phyloP scores from a whole-genome alignment of 352 stramenopile genomes.

The Phytophthora cajani region DNA sequence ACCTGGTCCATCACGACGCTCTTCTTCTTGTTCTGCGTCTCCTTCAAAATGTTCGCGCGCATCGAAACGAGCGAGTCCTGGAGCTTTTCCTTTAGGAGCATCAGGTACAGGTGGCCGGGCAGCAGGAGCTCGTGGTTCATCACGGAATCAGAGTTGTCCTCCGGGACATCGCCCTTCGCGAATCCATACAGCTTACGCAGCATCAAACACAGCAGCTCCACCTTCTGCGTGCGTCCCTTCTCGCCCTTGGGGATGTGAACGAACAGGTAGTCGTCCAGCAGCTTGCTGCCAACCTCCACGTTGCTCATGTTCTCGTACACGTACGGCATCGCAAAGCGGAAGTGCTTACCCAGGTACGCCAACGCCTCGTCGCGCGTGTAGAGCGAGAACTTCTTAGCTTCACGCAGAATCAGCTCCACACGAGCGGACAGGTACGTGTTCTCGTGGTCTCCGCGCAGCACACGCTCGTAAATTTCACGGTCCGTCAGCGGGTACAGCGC shows the following conservation, averaged over 20 bases:
- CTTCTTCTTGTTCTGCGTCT: constrained; percentile 63
- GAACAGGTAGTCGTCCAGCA: constrained; percentile 96
- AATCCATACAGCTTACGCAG: constrained; percentile 99
- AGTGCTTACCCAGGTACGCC: constrained; percentile 97
- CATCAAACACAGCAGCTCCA: constrained; percentile 96
- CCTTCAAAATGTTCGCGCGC: constrained; percentile 83
- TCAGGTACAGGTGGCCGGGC: constrained; percentile 95
- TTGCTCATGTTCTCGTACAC: constrained; percentile 88
- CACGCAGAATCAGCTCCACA: constrained; percentile 97
- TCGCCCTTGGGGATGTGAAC: constrained; percentile 95
- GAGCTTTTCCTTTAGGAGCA: constrained; percentile 99
- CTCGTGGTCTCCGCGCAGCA: constrained; percentile 94
- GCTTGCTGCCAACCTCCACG: constrained; percentile 88
- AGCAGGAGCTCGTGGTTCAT: constrained; percentile 98
- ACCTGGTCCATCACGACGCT: constrained; percentile 79
- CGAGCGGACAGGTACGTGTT: constrained; percentile 98
- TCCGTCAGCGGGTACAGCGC: constrained; percentile 92
- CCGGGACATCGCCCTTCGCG: constrained; percentile 92
- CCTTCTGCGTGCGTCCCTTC: constrained; percentile 89
- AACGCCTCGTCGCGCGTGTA: constrained; percentile 90
- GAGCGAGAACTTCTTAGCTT: constrained; percentile 94
- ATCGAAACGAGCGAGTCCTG: constrained; percentile 91
- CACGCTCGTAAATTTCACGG: constrained; percentile 97
- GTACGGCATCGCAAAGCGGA: constrained; percentile 92
- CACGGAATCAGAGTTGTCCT: constrained; percentile 98